Conservation (phyloP, 1,284 basidiomycete species). For the Austroboletus niveus region DNA sequence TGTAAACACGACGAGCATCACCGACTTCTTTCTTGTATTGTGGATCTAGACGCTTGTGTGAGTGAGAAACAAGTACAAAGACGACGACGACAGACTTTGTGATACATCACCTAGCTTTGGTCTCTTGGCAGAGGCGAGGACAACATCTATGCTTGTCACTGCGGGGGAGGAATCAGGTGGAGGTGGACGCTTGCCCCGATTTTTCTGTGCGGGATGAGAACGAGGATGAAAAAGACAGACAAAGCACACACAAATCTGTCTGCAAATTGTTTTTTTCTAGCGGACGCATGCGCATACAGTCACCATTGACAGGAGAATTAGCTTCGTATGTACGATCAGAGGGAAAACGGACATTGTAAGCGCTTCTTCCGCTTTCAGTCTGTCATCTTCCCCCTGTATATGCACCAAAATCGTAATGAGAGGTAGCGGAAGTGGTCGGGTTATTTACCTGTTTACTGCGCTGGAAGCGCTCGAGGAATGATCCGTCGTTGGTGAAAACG, state of each 20-base stretch:
- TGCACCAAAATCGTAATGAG: neutral
- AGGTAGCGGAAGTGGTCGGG: neutral
- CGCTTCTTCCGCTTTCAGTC: slow-evolving; percentile 50
- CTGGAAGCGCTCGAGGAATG: slow-evolving; percentile 58
- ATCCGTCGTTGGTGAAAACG: slow-evolving; percentile 59
- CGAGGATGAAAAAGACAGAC: neutral
- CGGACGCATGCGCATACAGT: slow-evolving; percentile 4
- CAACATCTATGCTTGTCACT: slow-evolving; percentile 33
- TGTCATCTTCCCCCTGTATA: slow-evolving; percentile 56
- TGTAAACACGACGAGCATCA: slow-evolving; percentile 31
- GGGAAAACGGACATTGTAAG: slow-evolving; percentile 40
- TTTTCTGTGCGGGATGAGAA: slow-evolving; percentile 42
- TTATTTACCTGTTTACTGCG: slow-evolving; percentile 46
- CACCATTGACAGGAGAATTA: neutral
- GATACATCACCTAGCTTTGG: slow-evolving; percentile 29
- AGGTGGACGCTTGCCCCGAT: slow-evolving; percentile 54
- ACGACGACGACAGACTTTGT: slow-evolving; percentile 30
- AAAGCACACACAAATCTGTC: slow-evolving; percentile 55
- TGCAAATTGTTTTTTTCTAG: slow-evolving; percentile 59
- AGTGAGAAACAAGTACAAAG: neutral
- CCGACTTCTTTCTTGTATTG: slow-evolving; percentile 39
- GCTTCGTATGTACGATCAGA: neutral
- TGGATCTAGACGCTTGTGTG: slow-evolving; percentile 17
- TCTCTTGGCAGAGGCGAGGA: slow-evolving; percentile 38
- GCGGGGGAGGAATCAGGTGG: slow-evolving; percentile 38